A percentile compares a stretch with the other conserved stretches of the same genome.
Evolutionary conservation across 2,329 filamentous ascomycete species (phyloP).

Genomic region (Arthrobotrys megalospora): DNA sequence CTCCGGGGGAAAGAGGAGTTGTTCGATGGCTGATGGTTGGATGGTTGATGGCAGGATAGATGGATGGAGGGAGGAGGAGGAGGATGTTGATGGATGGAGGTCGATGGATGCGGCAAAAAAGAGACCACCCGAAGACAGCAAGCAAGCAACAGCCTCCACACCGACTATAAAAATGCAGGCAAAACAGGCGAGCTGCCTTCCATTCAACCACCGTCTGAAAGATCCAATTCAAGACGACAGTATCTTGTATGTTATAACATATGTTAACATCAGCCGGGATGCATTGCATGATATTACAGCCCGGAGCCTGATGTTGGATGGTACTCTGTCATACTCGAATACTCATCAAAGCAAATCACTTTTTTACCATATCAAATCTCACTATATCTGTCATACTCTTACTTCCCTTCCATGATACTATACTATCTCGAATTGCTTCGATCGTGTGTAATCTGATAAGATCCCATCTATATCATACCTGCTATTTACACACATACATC

Average conservation of each 20-base stretch:
- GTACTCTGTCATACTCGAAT: too few species aligned
- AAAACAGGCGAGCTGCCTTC: constrained; percentile 23
- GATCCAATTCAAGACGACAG: too few species aligned
- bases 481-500: neutral
- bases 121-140: constrained; percentile 12
- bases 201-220: neutral
- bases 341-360: too few species aligned
- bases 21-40: too few species aligned
- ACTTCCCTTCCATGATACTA: too few species aligned
- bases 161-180: neutral
- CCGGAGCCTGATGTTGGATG: too few species aligned
- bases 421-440: neutral
- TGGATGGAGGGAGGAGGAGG: neutral
- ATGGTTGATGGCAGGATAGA: neutral
- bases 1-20: too few species aligned
- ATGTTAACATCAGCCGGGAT: too few species aligned
- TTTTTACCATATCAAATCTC: too few species aligned
- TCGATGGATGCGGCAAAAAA: constrained; percentile 14
- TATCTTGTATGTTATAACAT: too few species aligned
- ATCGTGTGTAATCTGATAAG: neutral
- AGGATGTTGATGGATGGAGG: neutral
- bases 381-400: too few species aligned
- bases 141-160: constrained; percentile 5
- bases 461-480: neutral
- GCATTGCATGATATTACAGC: too few species aligned